Percentiles rank a stretch among this genome's conserved stretches.
Conservation (phyloP, 208 protist genomes). For the Leptomonas seymouri region DNA sequence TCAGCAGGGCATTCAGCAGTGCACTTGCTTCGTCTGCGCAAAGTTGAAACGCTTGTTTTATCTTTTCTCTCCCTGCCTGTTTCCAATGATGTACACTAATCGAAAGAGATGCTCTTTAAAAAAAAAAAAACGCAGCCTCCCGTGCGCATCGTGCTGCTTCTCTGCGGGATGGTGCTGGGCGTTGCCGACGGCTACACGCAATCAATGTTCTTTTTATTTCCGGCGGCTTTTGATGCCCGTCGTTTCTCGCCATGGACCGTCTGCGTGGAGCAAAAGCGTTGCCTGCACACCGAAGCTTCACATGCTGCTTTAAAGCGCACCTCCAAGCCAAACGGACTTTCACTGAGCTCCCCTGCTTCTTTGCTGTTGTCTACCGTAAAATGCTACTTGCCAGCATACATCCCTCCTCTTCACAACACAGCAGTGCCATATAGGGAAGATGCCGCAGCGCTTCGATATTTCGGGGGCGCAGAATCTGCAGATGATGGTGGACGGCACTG, state of each 20-base stretch:
- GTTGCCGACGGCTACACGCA: too few relatives aligned
- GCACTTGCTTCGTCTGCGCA: slow-evolving; percentile 12
- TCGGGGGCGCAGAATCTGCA: slow-evolving; percentile 63
- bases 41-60: background rate
- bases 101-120: background rate
- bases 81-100: background rate
- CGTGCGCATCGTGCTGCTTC: too few relatives aligned
- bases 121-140: background rate
- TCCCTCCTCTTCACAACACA: background rate
- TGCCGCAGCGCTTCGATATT: slow-evolving; percentile 24
- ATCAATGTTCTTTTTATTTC: too few relatives aligned
- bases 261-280: too few relatives aligned
- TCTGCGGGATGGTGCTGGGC: too few relatives aligned
- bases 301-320: too few relatives aligned
- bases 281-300: too few relatives aligned
- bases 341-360: too few relatives aligned
- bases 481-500: slow-evolving; percentile 28
- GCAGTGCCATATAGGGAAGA: background rate
- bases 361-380: too few relatives aligned
- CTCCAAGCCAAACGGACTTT: too few relatives aligned
- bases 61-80: background rate
- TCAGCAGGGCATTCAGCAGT: slow-evolving; percentile 1
- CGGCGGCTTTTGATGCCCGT: background rate
- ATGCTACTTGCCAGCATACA: too few relatives aligned
- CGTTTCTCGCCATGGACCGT: too few relatives aligned